These are phyloP conservation scores for Penicillium desertorum DNA, from an alignment of 495 filamentous ascomycete genomes.

Conservation along the genomic window DNA sequence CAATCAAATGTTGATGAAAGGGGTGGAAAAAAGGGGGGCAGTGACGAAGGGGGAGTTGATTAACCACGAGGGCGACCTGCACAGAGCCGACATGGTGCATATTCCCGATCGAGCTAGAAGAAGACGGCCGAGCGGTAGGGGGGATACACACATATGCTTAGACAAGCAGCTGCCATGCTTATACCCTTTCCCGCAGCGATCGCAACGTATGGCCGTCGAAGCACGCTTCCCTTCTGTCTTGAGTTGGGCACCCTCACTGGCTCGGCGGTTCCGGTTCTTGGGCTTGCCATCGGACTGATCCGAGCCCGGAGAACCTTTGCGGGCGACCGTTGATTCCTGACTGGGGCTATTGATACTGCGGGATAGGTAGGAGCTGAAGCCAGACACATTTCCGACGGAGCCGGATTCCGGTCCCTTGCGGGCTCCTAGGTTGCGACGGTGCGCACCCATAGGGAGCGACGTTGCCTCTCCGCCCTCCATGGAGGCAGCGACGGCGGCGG, in stretches of 20 bases:
- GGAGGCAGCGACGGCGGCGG: slow-evolving; percentile 72
- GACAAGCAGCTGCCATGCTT: slow-evolving; percentile 99
- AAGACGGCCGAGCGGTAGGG: slow-evolving; percentile 45
- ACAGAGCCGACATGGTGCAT: slow-evolving; percentile 50
- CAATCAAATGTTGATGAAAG: slow-evolving; percentile 29
- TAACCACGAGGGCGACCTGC: slow-evolving; percentile 50
- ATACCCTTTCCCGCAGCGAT: slow-evolving; percentile 99
- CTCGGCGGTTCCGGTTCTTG: slow-evolving; percentile 73
- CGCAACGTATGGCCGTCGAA: slow-evolving; percentile 87
- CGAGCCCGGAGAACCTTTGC: slow-evolving; percentile 47
- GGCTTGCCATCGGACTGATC: slow-evolving; percentile 51
- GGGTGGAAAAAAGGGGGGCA: slow-evolving; percentile 15
- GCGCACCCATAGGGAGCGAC: slow-evolving; percentile 38
- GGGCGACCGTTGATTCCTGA: slow-evolving; percentile 50
- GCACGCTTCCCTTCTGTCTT: slow-evolving; percentile 74
- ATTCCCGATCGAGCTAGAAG: slow-evolving; percentile 36
- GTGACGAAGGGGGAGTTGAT: slow-evolving; percentile 19
- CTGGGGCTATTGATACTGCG: slow-evolving; percentile 55
- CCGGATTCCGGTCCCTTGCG: slow-evolving; percentile 49
- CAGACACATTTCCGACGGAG: slow-evolving; percentile 39
- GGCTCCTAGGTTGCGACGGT: slow-evolving; percentile 48
- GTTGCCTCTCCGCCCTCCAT: slow-evolving; percentile 55
- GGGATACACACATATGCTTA: slow-evolving; percentile 97
- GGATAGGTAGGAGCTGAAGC: slow-evolving; percentile 44
- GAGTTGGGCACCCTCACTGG: slow-evolving; percentile 81